Conservation (phyloP, 495 filamentous ascomycete species). For the Penicillium flavigenum region DNA sequence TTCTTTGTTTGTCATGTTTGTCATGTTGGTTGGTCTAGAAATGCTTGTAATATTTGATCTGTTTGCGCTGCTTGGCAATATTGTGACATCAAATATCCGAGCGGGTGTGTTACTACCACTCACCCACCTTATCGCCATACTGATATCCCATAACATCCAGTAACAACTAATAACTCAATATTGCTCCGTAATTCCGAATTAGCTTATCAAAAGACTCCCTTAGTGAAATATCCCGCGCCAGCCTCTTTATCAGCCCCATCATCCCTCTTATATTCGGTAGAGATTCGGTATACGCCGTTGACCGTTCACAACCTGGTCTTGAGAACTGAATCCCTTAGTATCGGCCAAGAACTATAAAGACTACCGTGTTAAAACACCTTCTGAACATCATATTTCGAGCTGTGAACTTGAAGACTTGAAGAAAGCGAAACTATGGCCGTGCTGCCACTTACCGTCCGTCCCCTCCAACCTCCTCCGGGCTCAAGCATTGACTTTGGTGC, state of each 20-base stretch:
- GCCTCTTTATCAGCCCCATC: neutral
- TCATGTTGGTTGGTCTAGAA: neutral
- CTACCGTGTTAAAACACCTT: neutral
- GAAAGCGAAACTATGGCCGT: conserved; percentile 20
- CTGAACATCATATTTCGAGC: neutral
- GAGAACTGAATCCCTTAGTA: neutral
- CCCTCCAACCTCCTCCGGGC: conserved; percentile 42
- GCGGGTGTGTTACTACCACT: conserved; percentile 3
- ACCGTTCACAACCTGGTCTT: conserved; percentile 13
- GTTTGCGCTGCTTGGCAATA: neutral
- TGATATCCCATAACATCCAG: conserved; percentile 3
- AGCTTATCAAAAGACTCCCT: neutral
- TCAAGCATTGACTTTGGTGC: conserved; percentile 61
- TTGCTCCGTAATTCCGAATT: neutral
- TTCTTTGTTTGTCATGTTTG: neutral
- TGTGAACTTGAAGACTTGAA: neutral
- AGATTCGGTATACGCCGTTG: conserved; percentile 17
- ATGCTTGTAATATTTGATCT: neutral
- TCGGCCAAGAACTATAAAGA: conserved; percentile 4
- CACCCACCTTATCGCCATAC: conserved; percentile 8
- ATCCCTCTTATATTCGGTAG: conserved; percentile 10
- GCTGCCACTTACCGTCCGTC: conserved; percentile 29
- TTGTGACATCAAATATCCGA: neutral
- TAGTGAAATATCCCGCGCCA: neutral
- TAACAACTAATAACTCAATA: neutral